Evolutionary conservation across 345 rosid species (phyloP).

Genomic region (thale cress (Arabidopsis thaliana)): TAIR10.1 NC_003074.8:17357001-17357500

Average conservation of each 20-base stretch:
- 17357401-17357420: not conserved
- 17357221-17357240: conserved; percentile 18
- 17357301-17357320: not conserved
- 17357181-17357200: not conserved
- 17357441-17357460: not conserved
- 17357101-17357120: not conserved
- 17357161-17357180: not conserved
- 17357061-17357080: not conserved
- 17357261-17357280: not conserved
- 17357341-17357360: not conserved
- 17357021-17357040: not conserved
- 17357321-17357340: too few species aligned
- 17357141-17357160: not conserved
- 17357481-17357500: conserved; percentile 15
- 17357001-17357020: not conserved
- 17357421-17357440: not conserved
- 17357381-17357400: conserved; percentile 17
- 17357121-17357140: not conserved
- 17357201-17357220: not conserved
- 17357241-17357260: not conserved
- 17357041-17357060: not conserved
- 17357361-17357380: conserved; percentile 19
- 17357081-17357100: conserved; percentile 13
- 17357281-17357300: conserved; percentile 20
- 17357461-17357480: not conserved